These are phyloP conservation scores for Durusdinium trenchii DNA, from an alignment of 73 alveolate genomes.

Conservation along the genomic window DNA sequence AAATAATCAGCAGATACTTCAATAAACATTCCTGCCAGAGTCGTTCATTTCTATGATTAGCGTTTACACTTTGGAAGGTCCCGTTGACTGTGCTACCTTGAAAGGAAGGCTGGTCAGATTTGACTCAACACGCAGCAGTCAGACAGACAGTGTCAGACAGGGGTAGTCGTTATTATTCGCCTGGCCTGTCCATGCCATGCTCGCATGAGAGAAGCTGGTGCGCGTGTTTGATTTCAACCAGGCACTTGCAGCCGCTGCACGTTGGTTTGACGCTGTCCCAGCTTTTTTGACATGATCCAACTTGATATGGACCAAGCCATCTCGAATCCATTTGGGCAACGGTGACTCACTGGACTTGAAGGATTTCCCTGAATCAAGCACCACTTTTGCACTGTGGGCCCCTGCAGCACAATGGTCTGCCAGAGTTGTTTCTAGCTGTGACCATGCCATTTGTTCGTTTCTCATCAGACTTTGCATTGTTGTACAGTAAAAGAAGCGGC, in stretches of 20 bases:
- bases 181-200: neutral
- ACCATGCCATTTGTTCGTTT: neutral
- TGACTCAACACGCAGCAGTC: neutral
- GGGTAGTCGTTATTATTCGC: too few species aligned
- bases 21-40: neutral
- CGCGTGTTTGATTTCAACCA: neutral
- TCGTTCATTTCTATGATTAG: neutral
- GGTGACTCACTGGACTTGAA: neutral
- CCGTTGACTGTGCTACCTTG: too few species aligned
- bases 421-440: neutral
- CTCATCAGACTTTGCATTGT: neutral
- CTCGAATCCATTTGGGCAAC: neutral
- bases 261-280: neutral
- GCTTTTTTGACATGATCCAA: neutral
- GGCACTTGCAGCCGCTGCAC: constrained; percentile 11
- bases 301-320: neutral
- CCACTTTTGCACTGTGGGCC: too few species aligned
- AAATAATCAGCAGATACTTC: neutral
- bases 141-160: neutral
- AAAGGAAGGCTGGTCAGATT: neutral
- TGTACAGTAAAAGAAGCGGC: neutral
- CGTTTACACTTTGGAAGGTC: too few species aligned
- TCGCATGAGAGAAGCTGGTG: neutral
- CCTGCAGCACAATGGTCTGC: neutral
- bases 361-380: neutral